phyloP scores from a whole-genome alignment of 441 rosid species.

The Euphorbia celastroides region DNA sequence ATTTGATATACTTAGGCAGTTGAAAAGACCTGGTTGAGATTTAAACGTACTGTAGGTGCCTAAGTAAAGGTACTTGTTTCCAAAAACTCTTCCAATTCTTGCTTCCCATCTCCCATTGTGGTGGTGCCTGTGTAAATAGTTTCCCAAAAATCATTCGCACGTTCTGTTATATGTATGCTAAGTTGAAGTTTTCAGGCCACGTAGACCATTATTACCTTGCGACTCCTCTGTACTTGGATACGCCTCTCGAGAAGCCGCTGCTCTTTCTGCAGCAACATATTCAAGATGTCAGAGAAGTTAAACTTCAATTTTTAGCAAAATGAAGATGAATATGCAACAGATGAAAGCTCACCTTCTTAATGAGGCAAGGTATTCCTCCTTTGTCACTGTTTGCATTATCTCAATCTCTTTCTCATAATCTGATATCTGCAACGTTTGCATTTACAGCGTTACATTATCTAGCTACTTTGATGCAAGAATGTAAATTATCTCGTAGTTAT shows the following conservation, averaged over 20 bases:
- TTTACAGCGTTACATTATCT: neutral
- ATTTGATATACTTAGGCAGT: neutral
- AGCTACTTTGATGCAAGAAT: neutral
- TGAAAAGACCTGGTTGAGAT: neutral
- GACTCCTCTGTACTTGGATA: constrained; percentile 66
- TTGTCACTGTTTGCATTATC: constrained; percentile 41
- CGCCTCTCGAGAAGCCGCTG: constrained; percentile 82
- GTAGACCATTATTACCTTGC: constrained; percentile 37
- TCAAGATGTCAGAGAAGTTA: neutral
- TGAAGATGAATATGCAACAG: neutral
- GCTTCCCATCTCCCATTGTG: constrained; percentile 84
- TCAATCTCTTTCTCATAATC: constrained; percentile 52
- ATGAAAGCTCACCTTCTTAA: constrained; percentile 45
- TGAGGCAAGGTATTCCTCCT: constrained; percentile 53
- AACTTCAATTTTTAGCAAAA: neutral
- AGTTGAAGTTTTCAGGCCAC: neutral
- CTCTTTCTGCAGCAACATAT: constrained; percentile 37
- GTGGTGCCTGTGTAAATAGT: constrained; percentile 42
- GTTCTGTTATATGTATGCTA: neutral
- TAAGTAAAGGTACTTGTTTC: constrained; percentile 67
- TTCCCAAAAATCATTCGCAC: neutral
- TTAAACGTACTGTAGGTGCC: constrained; percentile 53
- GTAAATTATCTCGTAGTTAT: neutral
- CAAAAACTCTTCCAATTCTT: constrained; percentile 64
- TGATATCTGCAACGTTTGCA: constrained; percentile 28